Evolutionary conservation across 1,139 yeast genomes (phyloP).

Genomic region (Taphrina sp.): DNA sequence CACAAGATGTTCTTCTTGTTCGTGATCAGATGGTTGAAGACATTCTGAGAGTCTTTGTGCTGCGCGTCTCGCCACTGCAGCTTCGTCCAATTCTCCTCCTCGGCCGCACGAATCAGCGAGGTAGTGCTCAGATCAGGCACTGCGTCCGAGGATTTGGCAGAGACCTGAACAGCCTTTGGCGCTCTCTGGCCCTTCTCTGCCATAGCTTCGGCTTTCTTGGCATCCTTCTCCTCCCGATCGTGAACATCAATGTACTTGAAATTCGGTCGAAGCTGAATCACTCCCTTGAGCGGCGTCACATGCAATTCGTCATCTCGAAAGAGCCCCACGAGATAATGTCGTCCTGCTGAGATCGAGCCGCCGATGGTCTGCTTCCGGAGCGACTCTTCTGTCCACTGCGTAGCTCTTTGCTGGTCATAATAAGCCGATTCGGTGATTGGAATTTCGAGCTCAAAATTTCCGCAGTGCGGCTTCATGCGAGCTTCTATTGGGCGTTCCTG

Average conservation of each 20-base stretch:
- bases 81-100: constrained; percentile 42
- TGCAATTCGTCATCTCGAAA: constrained; percentile 51
- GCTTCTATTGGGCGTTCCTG: constrained; percentile 49
- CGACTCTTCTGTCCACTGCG: constrained; percentile 20
- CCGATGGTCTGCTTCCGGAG: constrained; percentile 19
- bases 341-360: constrained; percentile 5
- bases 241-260: constrained; percentile 64
- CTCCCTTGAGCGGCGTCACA: constrained; percentile 62
- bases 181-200: constrained; percentile 34
- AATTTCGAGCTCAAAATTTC: constrained; percentile 64
- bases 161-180: constrained; percentile 15
- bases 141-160: constrained; percentile 36
- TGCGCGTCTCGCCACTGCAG: constrained; percentile 19
- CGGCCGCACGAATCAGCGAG: constrained; percentile 49
- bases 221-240: constrained; percentile 16
- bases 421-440: constrained; percentile 62
- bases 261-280: constrained; percentile 77
- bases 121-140: constrained; percentile 15
- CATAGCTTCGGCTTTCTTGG: constrained; percentile 35
- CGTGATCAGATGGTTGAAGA: constrained; percentile 8
- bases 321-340: constrained; percentile 11
- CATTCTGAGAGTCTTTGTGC: constrained; percentile 12
- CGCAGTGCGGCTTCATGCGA: constrained; percentile 61
- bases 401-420: constrained; percentile 44
- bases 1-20: constrained; percentile 11